phyloP scores from a whole-genome alignment of 495 filamentous ascomycete species.

The Trichocladium uniseriatum region DNA sequence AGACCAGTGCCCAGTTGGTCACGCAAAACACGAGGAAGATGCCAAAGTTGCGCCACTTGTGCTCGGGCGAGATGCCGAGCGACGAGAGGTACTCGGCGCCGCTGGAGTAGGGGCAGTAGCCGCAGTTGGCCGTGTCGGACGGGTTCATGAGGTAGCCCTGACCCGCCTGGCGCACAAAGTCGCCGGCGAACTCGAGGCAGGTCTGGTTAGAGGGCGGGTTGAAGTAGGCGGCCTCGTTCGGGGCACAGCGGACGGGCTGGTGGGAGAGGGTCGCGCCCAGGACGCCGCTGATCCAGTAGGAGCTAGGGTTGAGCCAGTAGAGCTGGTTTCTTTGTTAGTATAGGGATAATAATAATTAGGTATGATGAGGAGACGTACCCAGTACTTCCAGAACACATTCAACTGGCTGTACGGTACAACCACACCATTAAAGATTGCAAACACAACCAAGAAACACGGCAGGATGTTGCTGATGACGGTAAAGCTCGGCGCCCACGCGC shows the following conservation, averaged over 20 bases:
- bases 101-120: slow-evolving; percentile 61
- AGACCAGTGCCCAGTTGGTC: slow-evolving; percentile 69
- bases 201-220: slow-evolving; percentile 52
- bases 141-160: slow-evolving; percentile 53
- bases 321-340: too few species aligned
- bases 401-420: slow-evolving; percentile 52
- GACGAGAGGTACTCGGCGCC: slow-evolving; percentile 59
- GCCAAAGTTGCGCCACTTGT: slow-evolving; percentile 67
- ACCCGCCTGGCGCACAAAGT: slow-evolving; percentile 38
- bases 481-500: slow-evolving; percentile 69
- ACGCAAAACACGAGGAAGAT: slow-evolving; percentile 71
- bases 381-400: slow-evolving; percentile 69
- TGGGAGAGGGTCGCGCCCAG: slow-evolving; percentile 50
- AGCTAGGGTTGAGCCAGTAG: slow-evolving; percentile 62
- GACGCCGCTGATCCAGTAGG: slow-evolving; percentile 68
- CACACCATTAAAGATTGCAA: slow-evolving; percentile 67
- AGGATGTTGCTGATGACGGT: slow-evolving; percentile 66
- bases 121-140: slow-evolving; percentile 48
- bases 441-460: slow-evolving; percentile 75
- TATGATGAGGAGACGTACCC: slow-evolving; percentile 26
- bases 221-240: slow-evolving; percentile 57
- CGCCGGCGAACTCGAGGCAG: slow-evolving; percentile 51
- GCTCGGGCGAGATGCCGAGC: slow-evolving; percentile 52
- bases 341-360: too few species aligned
- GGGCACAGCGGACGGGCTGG: slow-evolving; percentile 47